Evolutionary conservation across 768 basidiomycete genomes (phyloP), one percentile per base, ranked within the genome.

Genomic region (Mycena floridula): DNA sequence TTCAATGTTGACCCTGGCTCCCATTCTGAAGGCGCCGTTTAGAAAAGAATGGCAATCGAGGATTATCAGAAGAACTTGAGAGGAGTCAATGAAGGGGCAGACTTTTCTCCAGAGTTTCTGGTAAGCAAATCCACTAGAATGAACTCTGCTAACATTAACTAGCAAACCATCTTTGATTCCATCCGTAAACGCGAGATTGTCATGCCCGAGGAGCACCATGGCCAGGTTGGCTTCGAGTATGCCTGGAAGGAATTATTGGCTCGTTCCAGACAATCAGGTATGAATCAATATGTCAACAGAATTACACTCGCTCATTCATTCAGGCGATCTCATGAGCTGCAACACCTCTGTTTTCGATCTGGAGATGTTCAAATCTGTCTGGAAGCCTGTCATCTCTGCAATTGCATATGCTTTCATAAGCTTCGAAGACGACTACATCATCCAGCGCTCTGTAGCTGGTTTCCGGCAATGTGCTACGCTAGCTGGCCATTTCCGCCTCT

Each of bases 21-120:
- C n/a, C 21, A 3, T n/a, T 42, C 39, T 16, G 37, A 30, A 22
- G 4, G 12, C 5, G 32, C 36, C 47, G n/a, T 54, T 45, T 53
- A 95, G 86, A 96, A 96, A 85, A 78, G 91, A 4, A 99, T 99
- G 96, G 74, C 90, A 1, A 78, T 96, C 48, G 93, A 96, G 44
- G 96, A 97, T 52, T 99, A 97, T 62, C 81, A 76, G 60, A 79
- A 79, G 50, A 99, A 99, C 63, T 68, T 99, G 38, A 76, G 91
- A 51, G 95, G 96, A 7, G 90, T 96, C 22, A 98, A 99, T 56
- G 85, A 84, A 37, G 82, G 83, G 15, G 63, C 72, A 20, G 79
- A 96, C 55, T 99, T 98, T 55, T 78, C 88, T 3, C 60, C 81
- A 0, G 89, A 90, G 50, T 98, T 89, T 62, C 68, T 99, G 59